Conservation (phyloP, 768 basidiomycete genomes). For the Erythrobasidium yunnanense region DNA sequence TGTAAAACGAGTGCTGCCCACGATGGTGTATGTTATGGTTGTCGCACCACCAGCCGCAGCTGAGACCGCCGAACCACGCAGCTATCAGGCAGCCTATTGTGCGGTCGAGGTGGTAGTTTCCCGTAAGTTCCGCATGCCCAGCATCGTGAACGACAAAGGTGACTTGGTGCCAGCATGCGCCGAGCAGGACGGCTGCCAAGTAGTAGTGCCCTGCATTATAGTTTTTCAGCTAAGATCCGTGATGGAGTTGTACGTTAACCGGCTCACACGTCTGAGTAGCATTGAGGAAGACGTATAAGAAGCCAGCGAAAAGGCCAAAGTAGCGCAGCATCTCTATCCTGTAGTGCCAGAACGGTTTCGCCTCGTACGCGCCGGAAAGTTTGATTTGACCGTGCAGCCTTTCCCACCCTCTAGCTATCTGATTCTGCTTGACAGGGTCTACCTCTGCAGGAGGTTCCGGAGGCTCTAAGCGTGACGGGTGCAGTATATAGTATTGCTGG, state of each 20-base stretch:
- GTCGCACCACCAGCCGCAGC: conserved; percentile 95
- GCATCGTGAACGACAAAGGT: conserved; percentile 87
- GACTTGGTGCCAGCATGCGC: conserved; percentile 88
- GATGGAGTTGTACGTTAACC: neutral
- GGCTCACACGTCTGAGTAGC: conserved; percentile 27
- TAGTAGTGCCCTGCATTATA: conserved; percentile 51
- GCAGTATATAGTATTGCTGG: conserved; percentile 29
- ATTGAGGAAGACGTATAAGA: conserved; percentile 53
- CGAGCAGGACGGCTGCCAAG: conserved; percentile 66
- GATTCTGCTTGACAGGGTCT: conserved; percentile 31
- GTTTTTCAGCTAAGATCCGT: neutral
- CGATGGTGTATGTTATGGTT: conserved; percentile 89
- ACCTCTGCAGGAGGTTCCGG: conserved; percentile 30
- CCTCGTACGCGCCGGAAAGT: conserved; percentile 65
- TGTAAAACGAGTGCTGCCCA: conserved; percentile 45
- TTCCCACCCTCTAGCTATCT: conserved; percentile 20
- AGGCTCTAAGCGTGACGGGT: conserved; percentile 38
- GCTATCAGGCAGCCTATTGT: conserved; percentile 67
- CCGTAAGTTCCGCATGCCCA: conserved; percentile 87
- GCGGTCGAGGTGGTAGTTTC: conserved; percentile 70
- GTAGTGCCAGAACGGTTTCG: conserved; percentile 71
- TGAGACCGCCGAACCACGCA: conserved; percentile 80
- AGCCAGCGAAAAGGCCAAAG: conserved; percentile 51
- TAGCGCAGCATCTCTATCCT: conserved; percentile 81
- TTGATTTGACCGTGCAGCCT: conserved; percentile 60